phyloP scores from a whole-genome alignment of 129 eudicot genomes.

The Flaveria linearis region DNA sequence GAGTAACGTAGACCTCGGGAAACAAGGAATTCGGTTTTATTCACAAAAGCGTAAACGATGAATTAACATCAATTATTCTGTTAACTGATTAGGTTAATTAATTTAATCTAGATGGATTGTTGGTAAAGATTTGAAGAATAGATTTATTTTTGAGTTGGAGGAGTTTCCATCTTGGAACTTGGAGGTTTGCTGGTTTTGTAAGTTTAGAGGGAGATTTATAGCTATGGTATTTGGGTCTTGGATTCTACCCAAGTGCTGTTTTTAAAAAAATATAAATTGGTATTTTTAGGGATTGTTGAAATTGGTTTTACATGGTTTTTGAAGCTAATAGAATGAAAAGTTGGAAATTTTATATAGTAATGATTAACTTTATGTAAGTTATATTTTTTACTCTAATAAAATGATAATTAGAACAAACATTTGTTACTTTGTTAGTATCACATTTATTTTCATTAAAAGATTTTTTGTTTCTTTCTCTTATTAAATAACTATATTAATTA shows the following conservation, averaged over 20 bases:
- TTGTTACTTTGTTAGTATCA: no score
- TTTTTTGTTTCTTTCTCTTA: no score
- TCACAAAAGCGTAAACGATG: constrained; percentile 53
- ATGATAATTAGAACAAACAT: no score
- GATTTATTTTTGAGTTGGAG: constrained; percentile 8
- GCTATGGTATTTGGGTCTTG: constrained; percentile 1
- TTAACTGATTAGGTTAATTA: neutral
- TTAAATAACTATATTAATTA: no score
- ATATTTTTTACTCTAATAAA: no score
- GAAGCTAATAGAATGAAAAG: neutral
- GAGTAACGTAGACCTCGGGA: constrained; percentile 67
- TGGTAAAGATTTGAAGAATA: neutral
- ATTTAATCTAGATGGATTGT: constrained; percentile 14
- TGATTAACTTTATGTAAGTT: no score
- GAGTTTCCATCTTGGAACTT: constrained; percentile 9
- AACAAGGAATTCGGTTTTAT: constrained; percentile 78
- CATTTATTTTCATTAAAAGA: no score
- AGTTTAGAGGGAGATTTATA: constrained; percentile 14
- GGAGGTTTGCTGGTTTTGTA: constrained; percentile 1
- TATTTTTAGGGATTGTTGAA: constrained; percentile 10
- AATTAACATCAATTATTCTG: constrained; percentile 10
- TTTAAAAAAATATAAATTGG: neutral
- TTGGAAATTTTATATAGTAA: neutral
- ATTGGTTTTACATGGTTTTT: constrained; percentile 21
- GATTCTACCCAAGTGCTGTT: constrained; percentile 5